These are phyloP conservation scores for Albophoma yamanashiensis DNA, from an alignment of 2,329 filamentous ascomycete species.

Conservation along the genomic window DNA sequence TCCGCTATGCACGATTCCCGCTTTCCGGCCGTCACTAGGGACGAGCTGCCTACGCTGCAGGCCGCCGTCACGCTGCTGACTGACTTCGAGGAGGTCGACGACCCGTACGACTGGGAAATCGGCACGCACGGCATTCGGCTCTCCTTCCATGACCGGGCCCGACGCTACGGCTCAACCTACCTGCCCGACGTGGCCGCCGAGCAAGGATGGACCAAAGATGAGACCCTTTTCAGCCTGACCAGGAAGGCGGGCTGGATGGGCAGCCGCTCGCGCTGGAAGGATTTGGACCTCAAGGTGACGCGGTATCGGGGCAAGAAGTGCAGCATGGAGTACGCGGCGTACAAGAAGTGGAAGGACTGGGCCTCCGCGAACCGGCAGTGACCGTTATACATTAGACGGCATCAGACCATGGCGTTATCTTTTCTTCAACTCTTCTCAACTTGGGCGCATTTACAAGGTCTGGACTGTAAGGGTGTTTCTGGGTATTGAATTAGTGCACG, in stretches of 20 bases:
- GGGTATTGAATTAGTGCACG: background rate
- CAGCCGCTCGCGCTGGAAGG: slow-evolving; percentile 67
- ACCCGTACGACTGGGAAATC: slow-evolving; percentile 75
- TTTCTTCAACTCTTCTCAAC: background rate
- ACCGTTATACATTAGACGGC: background rate
- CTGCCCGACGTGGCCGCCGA: slow-evolving; percentile 84
- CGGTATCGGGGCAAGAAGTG: slow-evolving; percentile 81
- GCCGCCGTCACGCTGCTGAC: slow-evolving; percentile 74
- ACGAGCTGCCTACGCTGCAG: slow-evolving; percentile 47
- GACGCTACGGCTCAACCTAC: slow-evolving; percentile 77
- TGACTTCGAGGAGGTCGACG: slow-evolving; percentile 65
- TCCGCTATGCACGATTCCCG: slow-evolving; percentile 58
- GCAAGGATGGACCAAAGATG: slow-evolving; percentile 91
- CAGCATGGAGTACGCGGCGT: slow-evolving; percentile 60
- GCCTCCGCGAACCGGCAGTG: slow-evolving; percentile 27
- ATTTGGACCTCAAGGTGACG: slow-evolving; percentile 68
- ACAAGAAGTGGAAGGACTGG: slow-evolving; percentile 72
- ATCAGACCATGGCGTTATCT: background rate
- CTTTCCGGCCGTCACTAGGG: slow-evolving; percentile 42
- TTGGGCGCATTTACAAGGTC: background rate
- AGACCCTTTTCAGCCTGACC: slow-evolving; percentile 83
- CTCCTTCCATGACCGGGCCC: slow-evolving; percentile 63
- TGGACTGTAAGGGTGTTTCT: too few species aligned
- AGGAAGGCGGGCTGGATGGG: slow-evolving; percentile 89
- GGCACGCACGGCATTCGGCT: slow-evolving; percentile 83